A percentile compares a stretch with the other conserved stretches of the same genome.
Conservation (phyloP, 139 green algal genomes). For the Chlamydomonas schloesseri region DNA sequence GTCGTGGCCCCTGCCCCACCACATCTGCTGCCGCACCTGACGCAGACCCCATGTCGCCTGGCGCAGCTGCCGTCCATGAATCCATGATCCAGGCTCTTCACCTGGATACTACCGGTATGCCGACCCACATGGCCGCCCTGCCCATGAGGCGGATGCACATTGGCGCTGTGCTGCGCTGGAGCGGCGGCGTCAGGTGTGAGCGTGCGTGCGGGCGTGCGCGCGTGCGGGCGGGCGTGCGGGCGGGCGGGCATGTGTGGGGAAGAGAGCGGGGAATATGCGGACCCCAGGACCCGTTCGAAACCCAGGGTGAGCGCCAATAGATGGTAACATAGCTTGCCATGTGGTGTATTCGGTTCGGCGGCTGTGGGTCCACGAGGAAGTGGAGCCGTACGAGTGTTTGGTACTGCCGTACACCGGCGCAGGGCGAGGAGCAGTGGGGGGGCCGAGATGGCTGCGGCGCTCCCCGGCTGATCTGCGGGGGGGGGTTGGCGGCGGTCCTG, state of each 20-base stretch:
- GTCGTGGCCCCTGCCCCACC: too few species aligned
- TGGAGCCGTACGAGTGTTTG: neutral
- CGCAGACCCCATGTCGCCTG: neutral
- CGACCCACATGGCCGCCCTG: neutral
- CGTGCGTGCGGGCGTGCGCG: too few species aligned
- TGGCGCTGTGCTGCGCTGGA: neutral
- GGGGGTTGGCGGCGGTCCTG: too few species aligned
- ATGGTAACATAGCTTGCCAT: too few species aligned
- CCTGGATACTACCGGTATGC: neutral
- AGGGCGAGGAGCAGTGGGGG: neutral
- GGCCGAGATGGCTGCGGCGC: neutral
- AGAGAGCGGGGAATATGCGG: too few species aligned
- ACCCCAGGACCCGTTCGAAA: too few species aligned
- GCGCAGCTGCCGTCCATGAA: neutral
- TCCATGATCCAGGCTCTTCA: neutral
- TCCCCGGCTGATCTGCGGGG: neutral
- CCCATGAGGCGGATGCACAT: neutral
- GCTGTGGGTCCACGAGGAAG: conserved; percentile 1
- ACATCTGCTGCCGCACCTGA: neutral
- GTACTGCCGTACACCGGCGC: neutral
- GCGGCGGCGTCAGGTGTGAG: neutral
- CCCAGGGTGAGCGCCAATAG: too few species aligned
- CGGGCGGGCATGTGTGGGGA: too few species aligned
- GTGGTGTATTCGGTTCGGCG: too few species aligned
- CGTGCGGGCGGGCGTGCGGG: too few species aligned